Conservation (phyloP, 1,284 basidiomycete genomes). For the Irpex sp. region DNA sequence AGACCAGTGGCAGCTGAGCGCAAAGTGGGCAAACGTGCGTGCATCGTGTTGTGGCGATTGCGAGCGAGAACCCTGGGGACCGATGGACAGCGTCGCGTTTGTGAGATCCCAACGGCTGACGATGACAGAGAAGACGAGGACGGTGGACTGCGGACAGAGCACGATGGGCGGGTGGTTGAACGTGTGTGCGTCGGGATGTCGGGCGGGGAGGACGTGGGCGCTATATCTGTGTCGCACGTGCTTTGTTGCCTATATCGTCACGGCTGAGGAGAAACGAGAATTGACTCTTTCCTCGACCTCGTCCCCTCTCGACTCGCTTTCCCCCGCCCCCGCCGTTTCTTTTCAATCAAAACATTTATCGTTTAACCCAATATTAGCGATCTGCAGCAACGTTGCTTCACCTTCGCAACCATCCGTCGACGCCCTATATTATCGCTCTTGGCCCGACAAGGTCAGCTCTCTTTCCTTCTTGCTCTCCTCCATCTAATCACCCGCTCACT, state of each 20-base stretch:
- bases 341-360: not conserved
- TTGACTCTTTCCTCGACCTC: not conserved
- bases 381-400: constrained; percentile 14
- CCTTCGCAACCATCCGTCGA: not conserved
- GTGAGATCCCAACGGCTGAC: not conserved
- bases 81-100: not conserved
- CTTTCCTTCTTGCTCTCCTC: constrained; percentile 6
- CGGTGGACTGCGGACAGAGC: not conserved
- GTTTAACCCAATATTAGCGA: not conserved
- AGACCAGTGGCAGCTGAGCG: constrained; percentile 1
- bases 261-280: constrained; percentile 1
- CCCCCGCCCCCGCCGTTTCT: not conserved
- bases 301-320: not conserved
- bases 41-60: not conserved
- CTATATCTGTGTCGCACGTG: not conserved
- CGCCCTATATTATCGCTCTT: constrained; percentile 5
- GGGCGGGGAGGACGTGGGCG: not conserved
- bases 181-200: not conserved
- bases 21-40: constrained; percentile 14
- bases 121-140: not conserved
- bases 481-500: constrained; percentile 9
- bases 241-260: constrained; percentile 11
- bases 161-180: not conserved
- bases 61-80: not conserved
- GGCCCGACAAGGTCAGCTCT: constrained; percentile 9